Evolutionary conservation across 2,329 filamentous ascomycete genomes (phyloP).

Genomic region (Colletotrichum chrysophilum): DNA sequence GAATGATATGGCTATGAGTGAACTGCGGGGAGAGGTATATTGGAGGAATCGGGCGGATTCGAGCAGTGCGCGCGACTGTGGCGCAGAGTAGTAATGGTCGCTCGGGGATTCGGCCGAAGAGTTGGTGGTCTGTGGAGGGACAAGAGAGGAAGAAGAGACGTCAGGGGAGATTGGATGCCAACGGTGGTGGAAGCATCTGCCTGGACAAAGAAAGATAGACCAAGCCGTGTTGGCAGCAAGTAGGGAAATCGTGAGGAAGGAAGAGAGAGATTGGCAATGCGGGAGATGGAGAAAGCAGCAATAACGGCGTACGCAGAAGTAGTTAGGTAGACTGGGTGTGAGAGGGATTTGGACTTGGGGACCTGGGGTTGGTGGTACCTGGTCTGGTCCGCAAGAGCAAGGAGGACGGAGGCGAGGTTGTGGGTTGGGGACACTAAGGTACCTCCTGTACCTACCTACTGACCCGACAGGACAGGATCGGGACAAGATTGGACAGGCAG

Average conservation of each 20-base stretch:
- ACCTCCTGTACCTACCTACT: neutral
- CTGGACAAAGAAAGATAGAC: neutral
- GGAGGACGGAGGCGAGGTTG: conserved; percentile 15
- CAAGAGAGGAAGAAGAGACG: neutral
- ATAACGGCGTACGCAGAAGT: neutral
- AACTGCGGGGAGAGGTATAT: neutral
- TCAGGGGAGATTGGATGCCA: conserved; percentile 14
- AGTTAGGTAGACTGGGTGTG: neutral
- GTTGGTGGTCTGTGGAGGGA: conserved; percentile 13
- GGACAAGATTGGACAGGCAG: conserved; percentile 6
- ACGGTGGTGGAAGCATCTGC: conserved; percentile 16
- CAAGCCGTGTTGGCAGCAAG: conserved; percentile 13
- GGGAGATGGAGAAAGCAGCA: conserved; percentile 2
- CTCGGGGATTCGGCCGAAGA: conserved; percentile 19
- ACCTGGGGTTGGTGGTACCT: conserved; percentile 30
- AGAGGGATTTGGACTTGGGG: conserved; percentile 19
- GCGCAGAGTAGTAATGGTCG: conserved; percentile 16
- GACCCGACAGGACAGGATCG: neutral
- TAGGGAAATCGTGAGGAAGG: neutral
- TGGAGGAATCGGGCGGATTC: neutral
- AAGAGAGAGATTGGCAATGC: neutral
- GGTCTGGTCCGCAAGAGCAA: neutral
- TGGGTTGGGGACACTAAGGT: conserved; percentile 4
- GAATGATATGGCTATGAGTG: neutral
- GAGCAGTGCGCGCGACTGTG: conserved; percentile 10